Base-by-base conservation (phyloP, 495 filamentous ascomycete species). In the Venustampulla echinocandica region DNA sequence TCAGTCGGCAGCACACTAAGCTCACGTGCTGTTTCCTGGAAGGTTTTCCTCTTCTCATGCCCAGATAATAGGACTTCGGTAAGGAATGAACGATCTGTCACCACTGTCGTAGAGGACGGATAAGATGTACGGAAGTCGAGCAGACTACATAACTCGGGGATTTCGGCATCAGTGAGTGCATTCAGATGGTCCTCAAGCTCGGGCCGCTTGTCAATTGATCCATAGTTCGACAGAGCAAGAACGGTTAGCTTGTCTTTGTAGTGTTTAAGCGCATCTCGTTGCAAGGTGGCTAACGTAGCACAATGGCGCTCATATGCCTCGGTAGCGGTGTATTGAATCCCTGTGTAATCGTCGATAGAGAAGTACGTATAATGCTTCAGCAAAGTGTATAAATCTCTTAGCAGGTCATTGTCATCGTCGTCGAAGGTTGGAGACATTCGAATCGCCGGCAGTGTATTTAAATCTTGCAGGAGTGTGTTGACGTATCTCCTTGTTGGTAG, bases 401-500 rank as follows among this genome's bases (percentile, higher is more conserved):
- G 69, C 13, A 97, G 71, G 6, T 76, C 78, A 60, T 88, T 88
- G 7, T 79, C 77, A 33, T 82, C 77, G 39, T 77, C 74, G 40
- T 79, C 80, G 55, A 84, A 95, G 39, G 90, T 58, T 13, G 82
- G 82, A 0, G 89, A 95, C 21, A 95, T 69, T 45, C 71, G 77
- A 48, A 95, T 79, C n/a, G 85, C 76, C 6, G 92, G 71, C 19
- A 95, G 64, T n/a, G 95, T 61, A 53, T 97, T 88, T 24, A 97
- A 68, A 62, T 99, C 93, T 57, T 85, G 81, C n/a, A 96, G 61
- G 18, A 99, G 70, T 1, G 86, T 81, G 61, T 95, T 97, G 57
- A 93, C 85, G 56, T 96, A 95, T 64, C 93, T 78, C 55, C 92
- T 75, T 3, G 92, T 99, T 14, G 92, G 92, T 33, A 96, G 70